phyloP scores from a whole-genome alignment of 768 basidiomycete genomes.

The Chalciporus pseudorubinellus region DNA sequence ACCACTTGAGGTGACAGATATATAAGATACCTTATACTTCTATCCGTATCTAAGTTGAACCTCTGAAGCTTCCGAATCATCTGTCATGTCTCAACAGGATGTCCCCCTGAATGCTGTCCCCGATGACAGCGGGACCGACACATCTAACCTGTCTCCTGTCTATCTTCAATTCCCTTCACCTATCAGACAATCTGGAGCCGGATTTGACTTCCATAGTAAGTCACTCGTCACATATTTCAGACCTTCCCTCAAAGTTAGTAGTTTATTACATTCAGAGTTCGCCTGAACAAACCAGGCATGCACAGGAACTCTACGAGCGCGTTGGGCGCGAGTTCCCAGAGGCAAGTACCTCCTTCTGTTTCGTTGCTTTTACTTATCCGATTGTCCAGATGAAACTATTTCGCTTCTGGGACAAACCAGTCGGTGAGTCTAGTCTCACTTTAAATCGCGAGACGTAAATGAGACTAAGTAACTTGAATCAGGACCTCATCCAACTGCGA shows the following conservation, averaged over 20 bases:
- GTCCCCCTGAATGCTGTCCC: neutral
- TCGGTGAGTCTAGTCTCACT: conserved; percentile 42
- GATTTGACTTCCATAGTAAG: conserved; percentile 75
- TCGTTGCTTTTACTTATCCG: neutral
- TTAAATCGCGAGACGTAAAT: neutral
- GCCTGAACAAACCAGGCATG: conserved; percentile 44
- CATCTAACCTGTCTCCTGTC: conserved; percentile 40
- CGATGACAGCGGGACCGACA: conserved; percentile 4
- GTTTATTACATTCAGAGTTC: conserved; percentile 61
- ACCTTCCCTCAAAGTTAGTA: conserved; percentile 20
- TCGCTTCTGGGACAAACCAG: conserved; percentile 57
- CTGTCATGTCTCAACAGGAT: too few relatives aligned
- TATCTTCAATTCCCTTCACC: conserved; percentile 57
- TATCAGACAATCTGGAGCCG: conserved; percentile 51
- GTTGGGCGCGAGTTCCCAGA: conserved; percentile 68
- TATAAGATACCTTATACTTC: too few relatives aligned
- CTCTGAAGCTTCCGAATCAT: too few relatives aligned
- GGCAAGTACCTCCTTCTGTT: conserved; percentile 30
- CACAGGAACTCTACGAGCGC: conserved; percentile 55
- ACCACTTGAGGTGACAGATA: too few relatives aligned
- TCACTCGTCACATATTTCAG: neutral
- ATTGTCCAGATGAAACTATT: conserved; percentile 54
- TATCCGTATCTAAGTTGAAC: too few relatives aligned
- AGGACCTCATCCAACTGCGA: conserved; percentile 69
- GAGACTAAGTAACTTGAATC: neutral